These are phyloP conservation scores for Farysia itapuensis DNA, from an alignment of 1,284 basidiomycete species.

Conservation along the genomic window DNA sequence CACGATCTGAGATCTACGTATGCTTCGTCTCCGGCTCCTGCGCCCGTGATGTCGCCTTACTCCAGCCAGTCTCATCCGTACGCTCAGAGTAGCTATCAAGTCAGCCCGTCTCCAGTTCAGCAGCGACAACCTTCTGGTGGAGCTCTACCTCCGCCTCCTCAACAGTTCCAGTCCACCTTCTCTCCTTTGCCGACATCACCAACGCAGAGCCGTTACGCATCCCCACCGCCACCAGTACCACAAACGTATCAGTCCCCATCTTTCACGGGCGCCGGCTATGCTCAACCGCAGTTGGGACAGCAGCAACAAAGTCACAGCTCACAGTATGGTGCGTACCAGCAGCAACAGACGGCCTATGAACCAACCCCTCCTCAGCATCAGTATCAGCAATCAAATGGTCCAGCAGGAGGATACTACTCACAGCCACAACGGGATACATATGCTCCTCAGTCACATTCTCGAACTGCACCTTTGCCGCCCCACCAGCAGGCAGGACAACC, in stretches of 20 bases:
- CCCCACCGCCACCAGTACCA: background rate
- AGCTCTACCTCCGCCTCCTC: background rate
- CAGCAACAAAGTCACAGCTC: background rate
- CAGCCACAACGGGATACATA: background rate
- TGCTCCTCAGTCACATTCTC: background rate
- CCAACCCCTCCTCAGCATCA: background rate
- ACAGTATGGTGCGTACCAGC: background rate
- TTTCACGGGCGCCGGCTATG: background rate
- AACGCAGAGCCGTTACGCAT: background rate
- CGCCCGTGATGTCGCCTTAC: no score
- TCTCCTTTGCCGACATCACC: background rate
- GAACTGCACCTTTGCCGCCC: background rate
- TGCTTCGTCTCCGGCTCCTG: background rate
- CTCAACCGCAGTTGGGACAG: constrained; percentile 1
- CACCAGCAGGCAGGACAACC: background rate
- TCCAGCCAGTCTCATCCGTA: no score
- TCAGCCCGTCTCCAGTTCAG: constrained; percentile 3
- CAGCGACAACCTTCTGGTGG: constrained; percentile 5
- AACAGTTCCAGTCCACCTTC: constrained; percentile 1
- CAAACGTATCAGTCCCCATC: background rate
- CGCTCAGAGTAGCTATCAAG: no score
- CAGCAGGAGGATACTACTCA: background rate
- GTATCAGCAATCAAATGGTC: background rate
- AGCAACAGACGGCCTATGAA: background rate
- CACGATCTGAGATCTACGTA: background rate